A percentile compares a stretch with the other conserved stretches of the same genome.
Conservation (phyloP, 202 grass and related monocot genomes). For the Zoysia matrella region DNA sequence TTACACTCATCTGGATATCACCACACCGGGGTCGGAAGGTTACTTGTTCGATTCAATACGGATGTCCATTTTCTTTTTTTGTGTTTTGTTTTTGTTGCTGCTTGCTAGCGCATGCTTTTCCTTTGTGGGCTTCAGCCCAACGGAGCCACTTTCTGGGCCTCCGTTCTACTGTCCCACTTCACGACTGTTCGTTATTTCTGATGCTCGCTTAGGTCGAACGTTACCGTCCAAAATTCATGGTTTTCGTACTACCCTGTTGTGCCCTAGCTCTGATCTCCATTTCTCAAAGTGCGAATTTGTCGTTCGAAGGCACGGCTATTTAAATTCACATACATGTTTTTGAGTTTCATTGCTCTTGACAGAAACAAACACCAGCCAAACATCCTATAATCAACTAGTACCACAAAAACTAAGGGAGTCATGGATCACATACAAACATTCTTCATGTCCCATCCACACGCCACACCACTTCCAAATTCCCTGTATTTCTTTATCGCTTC, state of each 20-base stretch:
- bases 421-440: neutral
- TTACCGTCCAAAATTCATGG: neutral
- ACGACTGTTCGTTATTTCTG: neutral
- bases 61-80: neutral
- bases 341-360: neutral
- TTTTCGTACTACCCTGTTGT: no score
- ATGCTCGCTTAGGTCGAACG: no score
- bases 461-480: neutral
- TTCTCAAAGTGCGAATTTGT: neutral
- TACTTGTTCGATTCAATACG: conserved; percentile 92
- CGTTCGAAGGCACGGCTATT: neutral
- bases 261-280: neutral
- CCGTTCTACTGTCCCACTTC: neutral
- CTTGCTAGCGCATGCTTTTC: neutral
- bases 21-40: conserved; percentile 72
- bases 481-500: neutral
- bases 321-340: neutral
- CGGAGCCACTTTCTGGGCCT: neutral
- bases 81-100: neutral
- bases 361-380: neutral
- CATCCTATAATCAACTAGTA: neutral
- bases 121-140: neutral
- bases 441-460: neutral
- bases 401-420: neutral
- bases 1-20: no score